Conservation (phyloP, 108 stramenopile genomes). For the Aurantiochytrium sp. region DNA sequence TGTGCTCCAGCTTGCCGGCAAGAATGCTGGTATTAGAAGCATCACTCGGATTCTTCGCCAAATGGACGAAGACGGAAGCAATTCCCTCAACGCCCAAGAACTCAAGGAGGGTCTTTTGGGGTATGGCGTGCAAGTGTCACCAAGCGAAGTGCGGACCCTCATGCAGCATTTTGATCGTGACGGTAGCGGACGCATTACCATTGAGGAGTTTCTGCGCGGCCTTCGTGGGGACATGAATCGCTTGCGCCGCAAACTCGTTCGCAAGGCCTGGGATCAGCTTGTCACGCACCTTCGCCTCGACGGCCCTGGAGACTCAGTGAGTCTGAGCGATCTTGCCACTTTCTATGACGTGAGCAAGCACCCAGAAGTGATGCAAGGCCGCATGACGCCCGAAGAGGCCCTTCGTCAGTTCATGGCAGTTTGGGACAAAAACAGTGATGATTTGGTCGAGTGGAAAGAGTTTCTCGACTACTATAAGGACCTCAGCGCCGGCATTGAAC, state of each 20-base stretch:
- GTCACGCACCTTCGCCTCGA: constrained; percentile 1
- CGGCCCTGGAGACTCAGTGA: constrained; percentile 18
- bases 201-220: constrained; percentile 29
- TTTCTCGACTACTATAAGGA: constrained; percentile 40
- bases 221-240: constrained; percentile 25
- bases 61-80: constrained; percentile 14
- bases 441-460: constrained; percentile 25
- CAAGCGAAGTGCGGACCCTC: background rate
- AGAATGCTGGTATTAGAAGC: background rate
- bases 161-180: constrained; percentile 20
- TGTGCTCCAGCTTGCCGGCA: background rate
- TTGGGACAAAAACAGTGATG: constrained; percentile 39
- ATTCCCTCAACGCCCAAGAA: constrained; percentile 18
- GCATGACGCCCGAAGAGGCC: constrained; percentile 18
- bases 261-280: constrained; percentile 25
- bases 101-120: background rate
- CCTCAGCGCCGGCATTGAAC: constrained; percentile 24
- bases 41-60: background rate
- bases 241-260: constrained; percentile 9
- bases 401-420: constrained; percentile 25
- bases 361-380: constrained; percentile 30
- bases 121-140: background rate
- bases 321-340: constrained; percentile 19
- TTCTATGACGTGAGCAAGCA: constrained; percentile 37
- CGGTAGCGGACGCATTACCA: background rate